Evolutionary conservation across 2,329 filamentous ascomycete genomes (phyloP).

Genomic region (Mycosphaerella arachidis): DNA sequence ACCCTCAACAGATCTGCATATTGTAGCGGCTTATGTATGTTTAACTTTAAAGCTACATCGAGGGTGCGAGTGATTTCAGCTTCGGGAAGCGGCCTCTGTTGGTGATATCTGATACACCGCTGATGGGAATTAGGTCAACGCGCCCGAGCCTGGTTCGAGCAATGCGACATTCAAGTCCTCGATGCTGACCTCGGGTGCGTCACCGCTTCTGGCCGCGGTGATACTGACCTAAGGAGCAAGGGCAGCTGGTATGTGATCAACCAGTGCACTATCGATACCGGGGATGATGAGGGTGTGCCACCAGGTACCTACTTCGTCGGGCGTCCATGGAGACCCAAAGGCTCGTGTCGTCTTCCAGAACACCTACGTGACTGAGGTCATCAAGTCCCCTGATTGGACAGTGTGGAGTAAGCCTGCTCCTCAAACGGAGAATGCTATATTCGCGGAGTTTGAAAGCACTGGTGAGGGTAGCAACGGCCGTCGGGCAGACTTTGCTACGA

Average conservation of each 20-base stretch:
- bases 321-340: slow-evolving; percentile 30
- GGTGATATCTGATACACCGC: background rate
- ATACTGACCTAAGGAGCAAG: no score
- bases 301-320: no score
- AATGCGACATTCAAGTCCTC: no score
- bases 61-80: slow-evolving; percentile 57
- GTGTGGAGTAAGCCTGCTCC: slow-evolving; percentile 49
- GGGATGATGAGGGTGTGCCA: no score
- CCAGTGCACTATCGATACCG: no score
- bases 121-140: slow-evolving; percentile 31
- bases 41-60: slow-evolving; percentile 45
- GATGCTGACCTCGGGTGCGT: no score
- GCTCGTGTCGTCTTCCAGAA: slow-evolving; percentile 51
- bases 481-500: slow-evolving; percentile 48
- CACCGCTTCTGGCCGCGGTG: no score
- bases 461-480: slow-evolving; percentile 53
- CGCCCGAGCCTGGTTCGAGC: slow-evolving; percentile 50
- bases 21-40: no score
- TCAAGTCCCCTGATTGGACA: slow-evolving; percentile 58
- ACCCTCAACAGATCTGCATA: no score
- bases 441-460: slow-evolving; percentile 57
- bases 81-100: slow-evolving; percentile 44
- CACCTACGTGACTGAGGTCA: slow-evolving; percentile 50
- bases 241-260: no score
- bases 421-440: slow-evolving; percentile 52